phyloP scores from a whole-genome alignment of 106 monocot genomes.

The Platanthera guangdongensis region DNA sequence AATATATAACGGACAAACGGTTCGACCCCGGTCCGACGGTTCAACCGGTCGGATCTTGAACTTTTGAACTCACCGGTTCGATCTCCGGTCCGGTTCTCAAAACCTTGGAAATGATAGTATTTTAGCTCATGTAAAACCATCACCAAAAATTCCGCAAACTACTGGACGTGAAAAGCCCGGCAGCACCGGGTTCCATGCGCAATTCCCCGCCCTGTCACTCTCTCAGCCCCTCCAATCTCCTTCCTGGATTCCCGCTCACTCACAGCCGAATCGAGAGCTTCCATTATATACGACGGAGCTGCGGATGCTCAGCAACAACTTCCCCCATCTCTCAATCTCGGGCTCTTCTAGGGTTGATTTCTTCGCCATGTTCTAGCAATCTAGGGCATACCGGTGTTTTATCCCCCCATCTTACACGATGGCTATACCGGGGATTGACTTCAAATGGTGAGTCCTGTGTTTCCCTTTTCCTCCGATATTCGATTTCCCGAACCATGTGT shows the following conservation, averaged over 20 bases:
- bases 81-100: too few species aligned
- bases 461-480: neutral
- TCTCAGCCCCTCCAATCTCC: too few species aligned
- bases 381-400: neutral
- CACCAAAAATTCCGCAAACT: too few species aligned
- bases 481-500: neutral
- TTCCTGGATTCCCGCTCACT: neutral
- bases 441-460: slow-evolving; percentile 68
- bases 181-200: neutral
- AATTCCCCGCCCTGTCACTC: neutral
- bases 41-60: too few species aligned
- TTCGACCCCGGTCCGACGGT: too few species aligned
- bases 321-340: neutral
- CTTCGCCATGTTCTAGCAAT: neutral
- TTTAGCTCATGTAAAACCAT: too few species aligned
- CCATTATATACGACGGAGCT: neutral
- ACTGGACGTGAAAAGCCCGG: too few species aligned
- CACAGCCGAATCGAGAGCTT: neutral
- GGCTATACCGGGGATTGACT: slow-evolving; percentile 85
- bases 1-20: too few species aligned
- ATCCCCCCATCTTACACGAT: slow-evolving; percentile 9
- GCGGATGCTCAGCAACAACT: neutral
- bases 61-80: too few species aligned
- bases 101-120: too few species aligned
- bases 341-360: neutral